Conservation (phyloP, 225 moss, liverwort and hornwort species). For the Marchantia paleacea region DNA sequence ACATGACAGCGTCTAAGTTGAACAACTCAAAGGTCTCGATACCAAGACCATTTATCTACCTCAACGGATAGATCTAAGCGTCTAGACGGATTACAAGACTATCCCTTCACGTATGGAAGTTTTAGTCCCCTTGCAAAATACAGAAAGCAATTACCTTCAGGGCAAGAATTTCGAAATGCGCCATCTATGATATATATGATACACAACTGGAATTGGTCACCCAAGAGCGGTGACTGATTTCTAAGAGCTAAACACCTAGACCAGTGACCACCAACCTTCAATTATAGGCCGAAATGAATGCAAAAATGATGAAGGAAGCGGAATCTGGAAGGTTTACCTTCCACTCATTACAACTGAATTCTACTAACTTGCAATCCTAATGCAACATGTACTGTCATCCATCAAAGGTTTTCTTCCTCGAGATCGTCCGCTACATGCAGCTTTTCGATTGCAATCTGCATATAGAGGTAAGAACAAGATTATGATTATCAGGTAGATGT, state of each 20-base stretch:
- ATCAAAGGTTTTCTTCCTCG: slow-evolving; percentile 90
- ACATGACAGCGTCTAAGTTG: background rate
- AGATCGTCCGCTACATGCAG: slow-evolving; percentile 93
- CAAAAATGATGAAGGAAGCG: slow-evolving; percentile 1
- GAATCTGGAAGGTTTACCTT: background rate
- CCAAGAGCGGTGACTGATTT: slow-evolving; percentile 3
- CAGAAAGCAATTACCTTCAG: background rate
- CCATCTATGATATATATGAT: slow-evolving; percentile 22
- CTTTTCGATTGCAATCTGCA: slow-evolving; percentile 94
- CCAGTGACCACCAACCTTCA: background rate
- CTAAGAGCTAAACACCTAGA: background rate
- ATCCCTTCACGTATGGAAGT: slow-evolving; percentile 3
- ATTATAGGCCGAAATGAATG: background rate
- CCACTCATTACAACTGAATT: background rate
- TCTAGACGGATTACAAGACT: slow-evolving; percentile 12
- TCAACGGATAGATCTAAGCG: slow-evolving; percentile 4
- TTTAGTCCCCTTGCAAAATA: background rate
- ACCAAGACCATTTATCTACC: slow-evolving; percentile 11
- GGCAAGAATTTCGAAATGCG: slow-evolving; percentile 14
- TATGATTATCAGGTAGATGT: background rate
- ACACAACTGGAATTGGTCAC: slow-evolving; percentile 25
- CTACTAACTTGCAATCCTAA: background rate
- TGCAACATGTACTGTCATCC: background rate
- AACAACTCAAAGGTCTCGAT: slow-evolving; percentile 1
- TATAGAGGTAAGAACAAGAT: background rate